Percentiles rank a stretch among this genome's conserved stretches.
Evolutionary conservation across 164 flowering plant species (phyloP).

Genomic region (Vitis amurensis): DNA sequence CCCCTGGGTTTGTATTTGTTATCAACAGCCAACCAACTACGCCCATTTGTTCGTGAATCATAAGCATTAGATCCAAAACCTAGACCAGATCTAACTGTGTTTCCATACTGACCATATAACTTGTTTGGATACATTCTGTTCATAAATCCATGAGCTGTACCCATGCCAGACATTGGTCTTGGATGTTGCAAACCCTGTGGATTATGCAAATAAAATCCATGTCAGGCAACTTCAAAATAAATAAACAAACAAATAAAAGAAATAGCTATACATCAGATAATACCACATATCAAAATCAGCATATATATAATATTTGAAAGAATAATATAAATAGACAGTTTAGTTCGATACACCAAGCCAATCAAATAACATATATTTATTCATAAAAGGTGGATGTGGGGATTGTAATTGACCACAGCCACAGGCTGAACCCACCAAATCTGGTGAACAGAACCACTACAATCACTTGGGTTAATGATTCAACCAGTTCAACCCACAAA

Average conservation of each 20-base stretch:
- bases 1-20: constrained; percentile 66
- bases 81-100: constrained; percentile 33
- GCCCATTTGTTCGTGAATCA: constrained; percentile 44
- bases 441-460: too few species aligned
- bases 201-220: not conserved
- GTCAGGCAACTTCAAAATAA: not conserved
- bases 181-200: constrained; percentile 45
- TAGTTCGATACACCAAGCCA: too few species aligned
- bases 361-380: too few species aligned
- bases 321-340: not conserved
- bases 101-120: constrained; percentile 46
- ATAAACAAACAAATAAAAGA: too few species aligned
- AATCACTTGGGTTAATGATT: too few species aligned
- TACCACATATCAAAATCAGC: too few species aligned
- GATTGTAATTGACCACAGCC: too few species aligned
- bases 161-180: constrained; percentile 40
- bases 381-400: too few species aligned
- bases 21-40: constrained; percentile 61
- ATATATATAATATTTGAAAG: not conserved
- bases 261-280: too few species aligned
- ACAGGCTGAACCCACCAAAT: too few species aligned
- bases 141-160: constrained; percentile 38
- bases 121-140: constrained; percentile 51
- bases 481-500: too few species aligned
- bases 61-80: constrained; percentile 44